A percentile compares a stretch with the other conserved stretches of the same genome.
Conservation (phyloP, 169 alveolate genomes). For the Cryptosporidium bovis region DNA sequence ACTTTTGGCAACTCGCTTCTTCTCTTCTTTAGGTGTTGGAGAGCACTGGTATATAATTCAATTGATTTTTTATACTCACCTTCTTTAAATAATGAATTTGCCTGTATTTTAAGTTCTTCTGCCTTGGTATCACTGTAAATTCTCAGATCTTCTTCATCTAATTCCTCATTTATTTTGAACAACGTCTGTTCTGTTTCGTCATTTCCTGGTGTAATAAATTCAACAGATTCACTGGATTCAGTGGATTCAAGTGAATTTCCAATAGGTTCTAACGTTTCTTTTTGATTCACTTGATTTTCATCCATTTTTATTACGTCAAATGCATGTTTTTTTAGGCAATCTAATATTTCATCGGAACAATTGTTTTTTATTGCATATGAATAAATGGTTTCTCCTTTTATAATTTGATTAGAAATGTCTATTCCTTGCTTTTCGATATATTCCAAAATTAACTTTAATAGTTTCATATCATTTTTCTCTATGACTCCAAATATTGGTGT, state of each 20-base stretch:
- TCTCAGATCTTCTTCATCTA: constrained; percentile 17
- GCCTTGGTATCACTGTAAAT: constrained; percentile 32
- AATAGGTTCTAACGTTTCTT: background rate
- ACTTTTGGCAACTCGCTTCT: constrained; percentile 5
- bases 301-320: constrained; percentile 16
- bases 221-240: constrained; percentile 9
- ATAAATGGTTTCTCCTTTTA: constrained; percentile 45
- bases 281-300: background rate
- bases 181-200: background rate
- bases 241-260: constrained; percentile 6
- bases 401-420: constrained; percentile 13
- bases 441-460: constrained; percentile 21
- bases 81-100: constrained; percentile 41
- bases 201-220: background rate
- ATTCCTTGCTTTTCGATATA: constrained; percentile 28
- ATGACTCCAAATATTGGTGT: constrained; percentile 56
- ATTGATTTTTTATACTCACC: constrained; percentile 13
- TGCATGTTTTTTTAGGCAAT: constrained; percentile 30
- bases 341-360: constrained; percentile 35
- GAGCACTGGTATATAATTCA: constrained; percentile 34
- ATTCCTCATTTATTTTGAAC: background rate
- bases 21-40: constrained; percentile 8
- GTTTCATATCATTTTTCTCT: constrained; percentile 39
- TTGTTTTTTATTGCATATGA: constrained; percentile 26
- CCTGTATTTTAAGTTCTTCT: constrained; percentile 29